Base-by-base conservation (phyloP, 331 rosid genomes). In the Pyracantha coccinea region DNA sequence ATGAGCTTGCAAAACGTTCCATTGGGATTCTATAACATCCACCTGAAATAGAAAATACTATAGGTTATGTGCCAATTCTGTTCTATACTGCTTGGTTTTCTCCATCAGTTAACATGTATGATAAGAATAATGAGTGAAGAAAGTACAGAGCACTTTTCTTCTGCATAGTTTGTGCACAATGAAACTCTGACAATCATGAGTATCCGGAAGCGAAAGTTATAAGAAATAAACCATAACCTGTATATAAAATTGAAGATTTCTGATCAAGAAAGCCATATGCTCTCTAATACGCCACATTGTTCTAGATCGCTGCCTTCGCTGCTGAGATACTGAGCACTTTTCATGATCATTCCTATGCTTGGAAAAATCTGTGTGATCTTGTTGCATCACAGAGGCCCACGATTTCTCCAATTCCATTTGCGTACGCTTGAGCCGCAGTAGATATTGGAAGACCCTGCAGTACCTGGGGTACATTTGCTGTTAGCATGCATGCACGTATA, bases 281-380 rank as follows among this genome's bases (percentile, higher is more conserved):
- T 94, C 97, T 83, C 99, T 86, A 67, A 94, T 95, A 73, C 80
- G 99, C 99, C 97, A 94, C 99, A 92, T 88, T 68, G 92, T 94
- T 72, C 92, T 89, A 67, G 78, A 79, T 73, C 66, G 78, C 77
- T 88, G 96, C 38, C 85, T 77, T 71, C 79, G 75, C 75, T 82
- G 92, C 74, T 85, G 92, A 75, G 88, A 73, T 65, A 50, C 71
- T 54, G 91, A 81, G 33, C 86, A 68, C 67, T 85, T 90, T 65
- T 81, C 75, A 66, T 62, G 82, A 71, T 82, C 92, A 53, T 80
- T 86, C 64, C 61, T 81, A 55, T 65, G 86, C 28, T 88, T 83
- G 62, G 96, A 83, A 89, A 91, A 93, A 85, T 87, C 91, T 59
- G 85, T 79, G 72, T 94, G 97, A 79, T 92, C 92, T 77, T 87